Conservation (phyloP, 2,329 filamentous ascomycete genomes). For the Cladosporium sp. region DNA sequence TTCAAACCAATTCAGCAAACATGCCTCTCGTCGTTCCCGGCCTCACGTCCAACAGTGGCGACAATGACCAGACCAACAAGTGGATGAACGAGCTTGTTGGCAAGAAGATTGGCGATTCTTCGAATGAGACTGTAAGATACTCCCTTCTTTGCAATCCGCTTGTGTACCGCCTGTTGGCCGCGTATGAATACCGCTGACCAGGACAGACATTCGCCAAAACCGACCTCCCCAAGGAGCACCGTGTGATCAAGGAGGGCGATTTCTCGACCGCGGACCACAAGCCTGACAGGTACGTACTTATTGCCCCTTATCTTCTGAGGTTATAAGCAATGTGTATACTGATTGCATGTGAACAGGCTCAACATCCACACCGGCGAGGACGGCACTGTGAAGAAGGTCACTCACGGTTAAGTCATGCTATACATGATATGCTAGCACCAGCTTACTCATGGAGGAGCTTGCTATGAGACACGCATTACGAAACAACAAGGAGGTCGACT, state of each 20-base stretch:
- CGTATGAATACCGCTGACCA: neutral
- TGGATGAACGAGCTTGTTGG: constrained; percentile 53
- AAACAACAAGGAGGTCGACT: neutral
- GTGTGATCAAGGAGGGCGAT: constrained; percentile 48
- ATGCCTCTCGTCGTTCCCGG: constrained; percentile 56
- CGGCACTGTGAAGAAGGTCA: constrained; percentile 51
- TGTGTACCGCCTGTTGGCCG: neutral
- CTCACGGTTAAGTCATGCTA: constrained; percentile 40
- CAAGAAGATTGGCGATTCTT: constrained; percentile 52
- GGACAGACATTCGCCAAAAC: constrained; percentile 51
- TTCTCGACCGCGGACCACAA: constrained; percentile 51
- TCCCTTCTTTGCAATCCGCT: neutral
- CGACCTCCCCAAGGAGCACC: constrained; percentile 50
- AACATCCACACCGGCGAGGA: constrained; percentile 52
- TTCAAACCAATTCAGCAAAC: neutral
- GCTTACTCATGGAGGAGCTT: neutral
- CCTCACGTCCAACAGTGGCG: constrained; percentile 41
- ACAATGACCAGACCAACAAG: constrained; percentile 39
- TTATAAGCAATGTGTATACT: neutral
- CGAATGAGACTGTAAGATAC: constrained; percentile 44
- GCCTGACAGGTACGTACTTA: constrained; percentile 43
- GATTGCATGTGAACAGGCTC: constrained; percentile 33
- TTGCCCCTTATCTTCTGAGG: neutral
- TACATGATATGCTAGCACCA: neutral
- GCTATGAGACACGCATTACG: neutral